Conservation (phyloP, 2,329 filamentous ascomycete species). For the Fusarium sp. region DNA sequence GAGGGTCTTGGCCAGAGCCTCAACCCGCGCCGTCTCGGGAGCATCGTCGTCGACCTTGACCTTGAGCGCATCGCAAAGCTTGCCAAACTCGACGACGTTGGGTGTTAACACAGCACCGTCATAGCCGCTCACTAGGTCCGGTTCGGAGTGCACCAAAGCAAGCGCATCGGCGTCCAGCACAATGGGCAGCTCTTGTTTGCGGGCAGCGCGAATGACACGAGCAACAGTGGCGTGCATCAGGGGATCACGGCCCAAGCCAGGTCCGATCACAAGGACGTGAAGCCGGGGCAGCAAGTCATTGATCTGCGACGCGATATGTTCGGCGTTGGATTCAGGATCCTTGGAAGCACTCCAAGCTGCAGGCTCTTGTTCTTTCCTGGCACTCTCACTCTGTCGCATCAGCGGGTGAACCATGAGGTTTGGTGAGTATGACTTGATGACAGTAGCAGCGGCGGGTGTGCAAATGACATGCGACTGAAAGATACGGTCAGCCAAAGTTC, state of each 20-base stretch:
- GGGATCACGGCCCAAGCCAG: slow-evolving; percentile 89
- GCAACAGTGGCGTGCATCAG: slow-evolving; percentile 91
- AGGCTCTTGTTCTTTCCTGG: slow-evolving; percentile 59
- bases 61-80: slow-evolving; percentile 82
- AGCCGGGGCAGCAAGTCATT: slow-evolving; percentile 87
- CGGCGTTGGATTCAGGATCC: slow-evolving; percentile 67
- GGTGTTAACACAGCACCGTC: slow-evolving; percentile 89
- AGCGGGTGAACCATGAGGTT: slow-evolving; percentile 99
- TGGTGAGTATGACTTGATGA: slow-evolving; percentile 98
- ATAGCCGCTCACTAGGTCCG: slow-evolving; percentile 85
- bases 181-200: slow-evolving; percentile 79
- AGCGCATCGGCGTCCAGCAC: slow-evolving; percentile 95
- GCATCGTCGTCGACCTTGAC: slow-evolving; percentile 67
- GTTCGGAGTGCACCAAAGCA: slow-evolving; percentile 80
- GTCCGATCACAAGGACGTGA: slow-evolving; percentile 93
- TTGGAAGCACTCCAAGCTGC: slow-evolving; percentile 51
- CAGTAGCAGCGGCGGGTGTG: slow-evolving; percentile 86
- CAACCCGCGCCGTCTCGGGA: slow-evolving; percentile 65
- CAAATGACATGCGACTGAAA: slow-evolving; percentile 91
- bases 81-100: slow-evolving; percentile 92
- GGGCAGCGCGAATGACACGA: slow-evolving; percentile 83
- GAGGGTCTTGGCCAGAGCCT: slow-evolving; percentile 79
- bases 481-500: slow-evolving; percentile 8
- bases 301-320: slow-evolving; percentile 75
- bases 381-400: slow-evolving; percentile 79